Conservation (phyloP, 1,284 basidiomycete species). For the Leucoagaricus sp. region DNA sequence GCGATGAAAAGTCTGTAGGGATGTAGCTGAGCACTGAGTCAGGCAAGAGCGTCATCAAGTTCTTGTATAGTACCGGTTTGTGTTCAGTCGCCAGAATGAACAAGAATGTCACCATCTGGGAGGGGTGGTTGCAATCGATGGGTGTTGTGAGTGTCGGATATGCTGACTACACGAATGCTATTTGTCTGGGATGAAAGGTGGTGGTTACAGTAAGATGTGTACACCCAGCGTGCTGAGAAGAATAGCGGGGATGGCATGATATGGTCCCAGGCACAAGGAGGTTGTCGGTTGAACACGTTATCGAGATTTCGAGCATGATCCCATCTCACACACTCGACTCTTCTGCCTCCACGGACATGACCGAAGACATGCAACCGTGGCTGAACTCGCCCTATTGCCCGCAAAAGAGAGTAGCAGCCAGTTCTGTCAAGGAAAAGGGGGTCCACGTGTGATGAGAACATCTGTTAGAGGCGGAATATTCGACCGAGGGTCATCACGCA, state of each 20-base stretch:
- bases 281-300: too few species aligned
- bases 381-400: conserved; percentile 2
- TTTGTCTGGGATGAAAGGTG: too few species aligned
- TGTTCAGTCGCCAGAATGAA: conserved; percentile 44
- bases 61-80: conserved; percentile 35
- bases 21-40: conserved; percentile 34
- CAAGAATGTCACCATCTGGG: conserved; percentile 44
- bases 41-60: conserved; percentile 29
- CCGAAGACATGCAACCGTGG: conserved; percentile 14
- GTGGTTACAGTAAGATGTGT: too few species aligned
- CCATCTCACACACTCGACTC: conserved; percentile 27
- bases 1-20: conserved; percentile 41
- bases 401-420: background rate
- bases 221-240: too few species aligned
- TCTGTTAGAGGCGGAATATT: conserved; percentile 29
- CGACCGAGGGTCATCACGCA: conserved; percentile 22
- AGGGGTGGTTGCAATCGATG: conserved; percentile 31
- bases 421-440: conserved; percentile 37
- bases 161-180: too few species aligned
- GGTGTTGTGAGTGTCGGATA: conserved; percentile 42
- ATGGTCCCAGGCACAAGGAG: too few species aligned
- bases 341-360: conserved; percentile 9
- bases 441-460: conserved; percentile 45
- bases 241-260: too few species aligned
- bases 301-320: conserved; percentile 26